Percentiles rank a stretch among this genome's conserved stretches.
These are phyloP conservation scores for Populus deltoides DNA, from an alignment of 345 rosid species.

Conservation along the genomic window DNA sequence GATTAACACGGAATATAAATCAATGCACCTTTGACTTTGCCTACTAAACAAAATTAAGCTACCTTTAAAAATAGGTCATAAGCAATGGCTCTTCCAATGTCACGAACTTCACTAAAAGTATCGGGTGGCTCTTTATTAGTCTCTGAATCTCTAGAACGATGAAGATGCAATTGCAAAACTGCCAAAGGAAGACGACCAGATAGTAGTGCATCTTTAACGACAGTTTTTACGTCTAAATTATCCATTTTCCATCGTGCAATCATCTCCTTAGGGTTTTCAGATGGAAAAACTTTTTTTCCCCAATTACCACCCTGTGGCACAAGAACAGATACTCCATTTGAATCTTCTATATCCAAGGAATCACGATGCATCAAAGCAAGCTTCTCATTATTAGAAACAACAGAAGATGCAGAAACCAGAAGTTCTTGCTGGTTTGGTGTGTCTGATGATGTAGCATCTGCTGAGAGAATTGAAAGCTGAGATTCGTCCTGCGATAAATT, in stretches of 20 bases:
- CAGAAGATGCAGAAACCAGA: constrained; percentile 25
- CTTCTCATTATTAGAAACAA: constrained; percentile 33
- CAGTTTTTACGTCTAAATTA: constrained; percentile 78
- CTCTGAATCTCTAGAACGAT: constrained; percentile 56
- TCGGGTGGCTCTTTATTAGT: constrained; percentile 58
- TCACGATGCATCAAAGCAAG: constrained; percentile 57
- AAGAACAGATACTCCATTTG: constrained; percentile 48
- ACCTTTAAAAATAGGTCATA: constrained; percentile 94
- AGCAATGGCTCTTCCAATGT: constrained; percentile 85
- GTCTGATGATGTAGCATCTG: constrained; percentile 40
- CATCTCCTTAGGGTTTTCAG: constrained; percentile 96
- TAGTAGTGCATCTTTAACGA: constrained; percentile 87
- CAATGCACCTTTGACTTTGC: constrained; percentile 5
- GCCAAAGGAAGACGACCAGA: constrained; percentile 97
- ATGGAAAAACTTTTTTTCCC: constrained; percentile 59
- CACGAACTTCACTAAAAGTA: constrained; percentile 87
- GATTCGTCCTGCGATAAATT: constrained; percentile 45
- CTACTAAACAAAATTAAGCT: constrained; percentile 30
- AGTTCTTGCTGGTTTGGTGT: constrained; percentile 33
- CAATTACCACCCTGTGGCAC: constrained; percentile 42
- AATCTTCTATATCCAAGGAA: constrained; percentile 39
- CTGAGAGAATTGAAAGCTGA: constrained; percentile 48
- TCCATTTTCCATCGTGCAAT: constrained; percentile 89
- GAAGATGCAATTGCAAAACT: constrained; percentile 94
- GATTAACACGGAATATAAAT: constrained; percentile 33